Base-by-base conservation (phyloP, 257 asterid species). In the Ilex asprella region DNA sequence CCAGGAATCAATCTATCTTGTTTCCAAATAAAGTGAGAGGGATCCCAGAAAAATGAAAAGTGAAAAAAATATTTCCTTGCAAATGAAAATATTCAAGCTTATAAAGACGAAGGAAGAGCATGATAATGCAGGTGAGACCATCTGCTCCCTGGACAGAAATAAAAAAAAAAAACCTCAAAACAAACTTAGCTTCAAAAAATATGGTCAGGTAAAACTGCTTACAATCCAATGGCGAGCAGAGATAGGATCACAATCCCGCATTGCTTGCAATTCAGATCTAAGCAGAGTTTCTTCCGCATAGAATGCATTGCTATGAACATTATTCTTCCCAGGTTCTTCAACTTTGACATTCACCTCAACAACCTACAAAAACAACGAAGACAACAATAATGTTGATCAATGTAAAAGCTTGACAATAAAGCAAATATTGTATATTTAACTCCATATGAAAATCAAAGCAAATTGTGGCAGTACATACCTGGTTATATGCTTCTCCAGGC, bases 191-290 rank as follows among this genome's bases (percentile, higher is more conserved):
- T 49, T 1, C 54, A 49, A 15, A 49, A 49, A 49, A 15, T 6
- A 49, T 49, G 6, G 3, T 49, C 16, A 7, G 13, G 16, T 49
- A 49, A 49, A 49, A 49, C 6, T 12, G 66, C 96, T 81, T 86
- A 91, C 98, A 59, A 91, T 84, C 98, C 98, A 91, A 75, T 91
- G 98, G 27, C 98, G 96, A 53, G 96, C 98, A 35, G 88, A 76
- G 59, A 84, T 70, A 16, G 95, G 95, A 84, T 86, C 87, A 64
- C 92, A 82, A 66, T 91, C 95, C 16, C 98, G 95, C 85, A 80
- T 86, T 61, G 98, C 98, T 78, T 88, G 91, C 68, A 79, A 72
- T 71, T 91, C 98, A 55, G 95, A 86, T 71, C 73, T 78, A 61
- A 91, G 95, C 68, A 82, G 44, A 67, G 98, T 86, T 79, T 91